Percentiles rank a stretch among this genome's conserved stretches.
Conservation (phyloP, 176 grass and related monocot species). For the Musa acuminata region DNA sequence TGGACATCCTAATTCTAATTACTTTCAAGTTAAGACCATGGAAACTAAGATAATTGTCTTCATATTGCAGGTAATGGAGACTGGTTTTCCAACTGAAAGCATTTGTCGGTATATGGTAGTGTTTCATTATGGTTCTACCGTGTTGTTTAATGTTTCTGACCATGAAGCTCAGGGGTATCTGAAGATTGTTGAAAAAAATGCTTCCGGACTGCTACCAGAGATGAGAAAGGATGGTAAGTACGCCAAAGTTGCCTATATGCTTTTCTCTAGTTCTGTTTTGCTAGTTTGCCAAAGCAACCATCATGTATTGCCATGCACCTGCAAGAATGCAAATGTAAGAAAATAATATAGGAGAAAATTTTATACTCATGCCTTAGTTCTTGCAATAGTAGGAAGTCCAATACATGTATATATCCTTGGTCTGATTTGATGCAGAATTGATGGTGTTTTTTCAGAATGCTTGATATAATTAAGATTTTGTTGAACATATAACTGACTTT, state of each 20-base stretch:
- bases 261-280: neutral
- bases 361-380: too few relatives aligned
- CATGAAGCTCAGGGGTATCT: slow-evolving; percentile 88
- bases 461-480: too few relatives aligned
- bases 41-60: neutral
- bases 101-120: slow-evolving; percentile 92
- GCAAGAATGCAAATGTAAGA: too few relatives aligned
- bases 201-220: slow-evolving; percentile 73
- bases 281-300: neutral
- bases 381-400: too few relatives aligned
- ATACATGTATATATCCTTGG: too few relatives aligned
- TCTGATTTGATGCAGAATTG: too few relatives aligned
- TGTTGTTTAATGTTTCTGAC: slow-evolving; percentile 92
- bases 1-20: neutral
- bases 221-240: slow-evolving; percentile 94
- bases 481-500: too few relatives aligned
- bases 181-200: slow-evolving; percentile 89
- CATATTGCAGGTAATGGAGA: slow-evolving; percentile 49
- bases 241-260: neutral
- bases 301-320: neutral
- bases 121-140: slow-evolving; percentile 88
- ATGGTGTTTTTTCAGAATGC: too few relatives aligned
- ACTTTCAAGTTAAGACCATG: neutral
- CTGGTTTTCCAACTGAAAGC: slow-evolving; percentile 64
- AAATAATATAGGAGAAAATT: too few relatives aligned